These are phyloP conservation scores for Schoenoplectus tabernaemontani DNA, from an alignment of 202 grass and related monocot genomes.

Conservation along the genomic window DNA sequence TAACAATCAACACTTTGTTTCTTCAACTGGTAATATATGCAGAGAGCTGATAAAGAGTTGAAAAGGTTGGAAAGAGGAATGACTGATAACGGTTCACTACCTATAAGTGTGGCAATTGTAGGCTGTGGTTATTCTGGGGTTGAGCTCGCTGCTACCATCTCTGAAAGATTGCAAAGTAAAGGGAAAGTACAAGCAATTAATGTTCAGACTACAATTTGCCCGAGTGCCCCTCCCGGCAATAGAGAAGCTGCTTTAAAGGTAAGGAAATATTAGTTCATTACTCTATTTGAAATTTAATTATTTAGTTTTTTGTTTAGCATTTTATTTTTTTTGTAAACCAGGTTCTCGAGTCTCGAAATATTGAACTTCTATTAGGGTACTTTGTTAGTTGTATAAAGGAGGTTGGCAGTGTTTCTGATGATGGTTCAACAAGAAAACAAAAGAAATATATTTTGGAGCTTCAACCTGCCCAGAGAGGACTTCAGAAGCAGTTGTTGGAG, in stretches of 20 bases:
- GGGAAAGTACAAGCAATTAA: constrained; percentile 88
- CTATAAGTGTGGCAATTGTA: constrained; percentile 78
- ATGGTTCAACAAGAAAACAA: constrained; percentile 34
- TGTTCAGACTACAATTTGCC: constrained; percentile 74
- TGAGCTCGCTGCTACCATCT: constrained; percentile 87
- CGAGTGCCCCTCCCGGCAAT: constrained; percentile 76
- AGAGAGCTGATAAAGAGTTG: constrained; percentile 76
- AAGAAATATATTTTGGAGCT: constrained; percentile 74
- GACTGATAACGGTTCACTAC: constrained; percentile 47
- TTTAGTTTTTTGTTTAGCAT: not conserved
- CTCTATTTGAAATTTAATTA: not conserved
- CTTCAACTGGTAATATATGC: constrained; percentile 13
- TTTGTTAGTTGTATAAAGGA: constrained; percentile 57
- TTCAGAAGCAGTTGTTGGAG: constrained; percentile 45
- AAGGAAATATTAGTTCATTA: constrained; percentile 29
- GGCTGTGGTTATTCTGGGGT: constrained; percentile 92
- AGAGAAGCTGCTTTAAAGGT: constrained; percentile 81
- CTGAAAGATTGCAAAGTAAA: constrained; percentile 79
- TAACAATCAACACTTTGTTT: not conserved
- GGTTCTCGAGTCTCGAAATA: constrained; percentile 86
- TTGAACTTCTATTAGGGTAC: constrained; percentile 85
- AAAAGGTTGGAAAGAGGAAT: constrained; percentile 68
- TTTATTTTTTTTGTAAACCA: constrained; percentile 18
- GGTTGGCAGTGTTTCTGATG: constrained; percentile 33
- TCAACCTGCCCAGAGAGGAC: constrained; percentile 79